phyloP scores from a whole-genome alignment of 345 rosid species.

The Cardamine resedifolia region DNA sequence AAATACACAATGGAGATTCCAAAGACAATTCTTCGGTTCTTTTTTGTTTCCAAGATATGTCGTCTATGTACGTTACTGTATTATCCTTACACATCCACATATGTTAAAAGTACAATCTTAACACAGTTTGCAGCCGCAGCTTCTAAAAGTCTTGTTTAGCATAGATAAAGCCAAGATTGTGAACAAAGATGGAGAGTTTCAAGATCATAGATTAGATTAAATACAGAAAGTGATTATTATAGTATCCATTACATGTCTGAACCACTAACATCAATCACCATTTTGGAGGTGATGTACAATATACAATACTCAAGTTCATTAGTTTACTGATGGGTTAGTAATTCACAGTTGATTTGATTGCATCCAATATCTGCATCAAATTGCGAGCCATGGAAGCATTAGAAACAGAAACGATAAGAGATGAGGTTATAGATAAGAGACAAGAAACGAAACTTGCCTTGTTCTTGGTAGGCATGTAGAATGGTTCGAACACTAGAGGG shows the following conservation, averaged over 20 bases:
- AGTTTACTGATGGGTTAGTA: constrained; percentile 37
- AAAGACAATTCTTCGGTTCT: constrained; percentile 2
- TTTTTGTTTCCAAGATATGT: neutral
- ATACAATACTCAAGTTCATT: neutral
- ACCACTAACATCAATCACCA: neutral
- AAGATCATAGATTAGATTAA: neutral
- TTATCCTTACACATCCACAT: neutral
- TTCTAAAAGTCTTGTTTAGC: neutral
- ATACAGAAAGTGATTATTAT: neutral
- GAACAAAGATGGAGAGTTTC: neutral
- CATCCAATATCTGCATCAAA: constrained; percentile 68
- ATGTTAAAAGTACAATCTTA: constrained; percentile 5
- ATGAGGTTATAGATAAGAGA: neutral
- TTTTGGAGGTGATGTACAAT: neutral
- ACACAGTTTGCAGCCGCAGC: neutral
- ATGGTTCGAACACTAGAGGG: constrained; percentile 82
- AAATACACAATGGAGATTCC: constrained; percentile 19
- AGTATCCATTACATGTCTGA: neutral
- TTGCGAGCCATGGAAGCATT: neutral
- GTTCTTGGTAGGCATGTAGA: constrained; percentile 81
- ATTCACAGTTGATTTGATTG: constrained; percentile 67
- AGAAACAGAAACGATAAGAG: constrained; percentile 2
- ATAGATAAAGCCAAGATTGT: neutral
- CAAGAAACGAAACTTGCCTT: constrained; percentile 42
- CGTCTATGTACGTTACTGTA: neutral